Conservation (phyloP, 805 yeast species). For the Metschnikowia picachoensis region DNA sequence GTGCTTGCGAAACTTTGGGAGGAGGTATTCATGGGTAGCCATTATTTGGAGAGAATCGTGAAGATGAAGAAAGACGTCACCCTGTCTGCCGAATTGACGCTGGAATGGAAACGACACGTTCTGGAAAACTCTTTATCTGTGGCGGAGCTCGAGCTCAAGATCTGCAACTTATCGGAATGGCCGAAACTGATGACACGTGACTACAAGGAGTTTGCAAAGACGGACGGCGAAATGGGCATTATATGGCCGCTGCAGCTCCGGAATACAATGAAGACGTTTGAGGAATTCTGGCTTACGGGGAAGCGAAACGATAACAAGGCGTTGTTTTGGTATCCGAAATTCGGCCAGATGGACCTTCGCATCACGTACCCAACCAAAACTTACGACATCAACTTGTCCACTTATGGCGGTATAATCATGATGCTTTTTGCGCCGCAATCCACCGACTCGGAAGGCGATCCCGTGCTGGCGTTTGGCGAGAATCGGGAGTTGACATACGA, state of each 20-base stretch:
- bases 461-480: slow-evolving; percentile 46
- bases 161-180: slow-evolving; percentile 44
- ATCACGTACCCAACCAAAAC: slow-evolving; percentile 63
- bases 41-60: slow-evolving; percentile 74
- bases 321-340: slow-evolving; percentile 71
- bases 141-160: slow-evolving; percentile 38
- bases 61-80: slow-evolving; percentile 84
- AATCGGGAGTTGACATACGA: slow-evolving; percentile 51
- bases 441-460: slow-evolving; percentile 24
- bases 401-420: slow-evolving; percentile 76
- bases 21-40: slow-evolving; percentile 62
- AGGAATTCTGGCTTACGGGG: slow-evolving; percentile 39
- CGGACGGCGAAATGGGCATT: slow-evolving; percentile 22
- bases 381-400: slow-evolving; percentile 77
- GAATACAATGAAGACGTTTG: slow-evolving; percentile 34
- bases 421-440: slow-evolving; percentile 57
- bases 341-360: slow-evolving; percentile 78
- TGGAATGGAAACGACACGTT: slow-evolving; percentile 33
- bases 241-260: slow-evolving; percentile 41
- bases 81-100: slow-evolving; percentile 36
- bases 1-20: slow-evolving; percentile 64
- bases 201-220: slow-evolving; percentile 27
- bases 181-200: slow-evolving; percentile 45
- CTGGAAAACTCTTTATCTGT: slow-evolving; percentile 11
- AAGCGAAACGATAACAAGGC: slow-evolving; percentile 41